Base-by-base conservation (phyloP, 495 filamentous ascomycete genomes). In the Hypoxylon fuscum region DNA sequence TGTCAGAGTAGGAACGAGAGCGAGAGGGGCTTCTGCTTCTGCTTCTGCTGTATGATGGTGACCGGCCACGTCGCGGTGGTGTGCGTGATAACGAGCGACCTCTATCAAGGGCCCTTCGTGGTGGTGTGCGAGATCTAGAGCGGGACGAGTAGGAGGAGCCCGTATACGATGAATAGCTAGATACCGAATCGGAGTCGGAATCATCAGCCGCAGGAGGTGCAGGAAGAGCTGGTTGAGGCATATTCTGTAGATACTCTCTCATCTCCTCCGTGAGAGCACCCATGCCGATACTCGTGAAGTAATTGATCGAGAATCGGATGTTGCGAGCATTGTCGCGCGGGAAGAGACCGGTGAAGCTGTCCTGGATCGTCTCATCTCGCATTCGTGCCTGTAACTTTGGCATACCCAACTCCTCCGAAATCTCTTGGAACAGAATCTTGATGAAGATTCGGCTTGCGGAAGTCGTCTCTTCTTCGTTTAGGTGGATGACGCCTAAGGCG, bases 271-370 rank as follows among this genome's bases (percentile, higher is more conserved):
- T 99, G 62, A 99, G 77, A 25, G 82, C 85, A 74, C 95, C 95
- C 88, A 99, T 93, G 56, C 92, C 92, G 72, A 99, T 94, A 64
- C 90, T 92, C 6, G 95, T 99, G 74, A 98, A 98, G 78, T 96
- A 99, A 74, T 99, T 99, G 85, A 98, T 96, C 15, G 94, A 91
- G 80, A 99, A 99, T 38, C 95, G 87, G 11, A 91, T 94, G 74
- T 96, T 92, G 54, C 89, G 86, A 6, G 91, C 86, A 68, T 94
- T 91, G 68, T 97, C 92, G 29, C 75, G 87, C 0, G 95, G 96
- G 83, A 99, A 99, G 7, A 99, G 77, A 46, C 96, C 94, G 23
- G 89, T 83, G 57, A 96, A 88, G 68, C 86, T 90, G 42, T 91
- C 85, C 51, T 88, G 88, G 11, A 97, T 80, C 25, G 86, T 80